Conservation (phyloP, 768 basidiomycete species). For the Saitozyma podzolica region DNA sequence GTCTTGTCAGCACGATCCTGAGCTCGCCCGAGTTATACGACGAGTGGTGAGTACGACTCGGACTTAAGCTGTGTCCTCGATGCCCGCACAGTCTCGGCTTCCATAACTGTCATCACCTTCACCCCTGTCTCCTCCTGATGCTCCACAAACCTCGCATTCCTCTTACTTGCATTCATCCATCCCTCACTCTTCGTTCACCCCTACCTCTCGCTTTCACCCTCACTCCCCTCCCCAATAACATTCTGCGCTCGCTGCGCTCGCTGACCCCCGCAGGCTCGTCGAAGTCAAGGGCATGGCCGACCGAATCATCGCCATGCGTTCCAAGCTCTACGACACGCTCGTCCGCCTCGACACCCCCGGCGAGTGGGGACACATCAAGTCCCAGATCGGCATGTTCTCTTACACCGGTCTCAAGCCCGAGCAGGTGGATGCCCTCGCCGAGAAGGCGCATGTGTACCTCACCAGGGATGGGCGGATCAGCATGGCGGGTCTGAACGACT, state of each 20-base stretch:
- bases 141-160: background rate
- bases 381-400: constrained; percentile 69
- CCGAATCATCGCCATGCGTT: constrained; percentile 88
- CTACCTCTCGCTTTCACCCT: background rate
- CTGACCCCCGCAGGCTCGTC: constrained; percentile 30
- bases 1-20: constrained; percentile 50
- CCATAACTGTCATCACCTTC: too few species aligned
- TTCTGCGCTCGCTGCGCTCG: background rate
- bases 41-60: constrained; percentile 41
- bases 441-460: constrained; percentile 51
- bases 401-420: constrained; percentile 46
- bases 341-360: constrained; percentile 79
- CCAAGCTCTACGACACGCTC: constrained; percentile 64
- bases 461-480: constrained; percentile 68
- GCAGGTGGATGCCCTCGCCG: constrained; percentile 49
- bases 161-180: background rate
- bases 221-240: background rate
- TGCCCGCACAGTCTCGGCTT: too few species aligned
- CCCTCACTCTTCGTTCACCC: constrained; percentile 4
- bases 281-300: constrained; percentile 92
- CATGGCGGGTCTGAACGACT: constrained; percentile 85
- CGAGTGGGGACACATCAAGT: constrained; percentile 91
- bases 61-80: background rate
- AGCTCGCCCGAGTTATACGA: constrained; percentile 40
- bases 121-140: too few species aligned